These are phyloP conservation scores for Kodamaea plutei DNA, from an alignment of 1,139 yeast genomes.

Conservation along the genomic window DNA sequence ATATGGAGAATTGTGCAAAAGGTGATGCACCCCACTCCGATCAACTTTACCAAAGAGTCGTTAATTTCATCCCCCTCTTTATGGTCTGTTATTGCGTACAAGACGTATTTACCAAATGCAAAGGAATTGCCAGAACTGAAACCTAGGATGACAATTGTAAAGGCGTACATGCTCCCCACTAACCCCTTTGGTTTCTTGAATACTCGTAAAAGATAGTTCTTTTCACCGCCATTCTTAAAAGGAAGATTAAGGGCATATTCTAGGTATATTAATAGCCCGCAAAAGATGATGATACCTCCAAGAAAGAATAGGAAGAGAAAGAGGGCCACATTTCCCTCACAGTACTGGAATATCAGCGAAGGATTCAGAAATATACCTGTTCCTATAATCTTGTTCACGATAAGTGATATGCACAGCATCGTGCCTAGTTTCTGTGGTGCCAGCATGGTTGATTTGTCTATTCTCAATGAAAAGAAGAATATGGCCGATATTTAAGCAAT, in stretches of 20 bases:
- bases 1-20: conserved; percentile 39
- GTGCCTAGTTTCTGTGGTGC: conserved; percentile 18
- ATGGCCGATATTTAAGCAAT: too few species aligned
- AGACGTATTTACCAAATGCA: conserved; percentile 48
- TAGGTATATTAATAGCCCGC: conserved; percentile 44
- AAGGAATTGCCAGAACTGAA: conserved; percentile 50
- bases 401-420: conserved; percentile 29
- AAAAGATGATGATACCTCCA: conserved; percentile 44
- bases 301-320: conserved; percentile 38
- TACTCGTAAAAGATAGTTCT: conserved; percentile 45
- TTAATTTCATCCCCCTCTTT: conserved; percentile 14
- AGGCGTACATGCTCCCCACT: conserved; percentile 42
- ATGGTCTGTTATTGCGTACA: conserved; percentile 32
- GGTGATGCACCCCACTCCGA: conserved; percentile 44
- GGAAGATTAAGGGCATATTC: conserved; percentile 48
- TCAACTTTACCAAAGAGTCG: conserved; percentile 25
- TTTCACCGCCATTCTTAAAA: conserved; percentile 46
- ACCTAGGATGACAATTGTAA: conserved; percentile 45
- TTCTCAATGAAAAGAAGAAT: too few species aligned
- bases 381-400: conserved; percentile 50
- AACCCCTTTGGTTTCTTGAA: conserved; percentile 34
- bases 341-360: conserved; percentile 40
- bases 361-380: conserved; percentile 52
- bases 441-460: background rate
- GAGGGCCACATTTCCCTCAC: conserved; percentile 41